Conservation (phyloP, 805 yeast genomes). For the Yamadazyma takamatsuzukensis region DNA sequence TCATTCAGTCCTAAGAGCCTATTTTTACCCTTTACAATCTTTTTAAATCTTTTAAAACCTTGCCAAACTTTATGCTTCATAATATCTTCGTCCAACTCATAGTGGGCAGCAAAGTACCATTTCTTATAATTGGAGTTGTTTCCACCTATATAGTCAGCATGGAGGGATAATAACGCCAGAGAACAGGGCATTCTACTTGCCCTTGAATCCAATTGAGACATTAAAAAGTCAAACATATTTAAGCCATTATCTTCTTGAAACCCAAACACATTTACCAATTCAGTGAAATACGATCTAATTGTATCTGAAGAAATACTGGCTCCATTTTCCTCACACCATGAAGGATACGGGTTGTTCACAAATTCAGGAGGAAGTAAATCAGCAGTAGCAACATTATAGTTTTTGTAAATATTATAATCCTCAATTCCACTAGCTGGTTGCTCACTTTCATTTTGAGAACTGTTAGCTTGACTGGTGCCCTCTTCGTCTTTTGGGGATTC, state of each 20-base stretch:
- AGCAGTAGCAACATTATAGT: slow-evolving; percentile 5
- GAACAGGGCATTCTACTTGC: slow-evolving; percentile 73
- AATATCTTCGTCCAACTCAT: slow-evolving; percentile 64
- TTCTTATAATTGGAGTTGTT: slow-evolving; percentile 79
- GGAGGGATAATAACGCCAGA: slow-evolving; percentile 70
- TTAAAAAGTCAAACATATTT: slow-evolving; percentile 78
- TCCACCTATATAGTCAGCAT: slow-evolving; percentile 92
- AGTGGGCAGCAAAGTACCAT: slow-evolving; percentile 89
- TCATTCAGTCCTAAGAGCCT: slow-evolving; percentile 20
- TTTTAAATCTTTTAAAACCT: slow-evolving; percentile 14
- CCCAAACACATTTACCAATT: slow-evolving; percentile 65
- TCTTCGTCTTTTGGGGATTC: background rate
- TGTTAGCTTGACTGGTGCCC: background rate
- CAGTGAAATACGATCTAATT: slow-evolving; percentile 57
- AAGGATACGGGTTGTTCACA: slow-evolving; percentile 7
- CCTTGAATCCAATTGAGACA: slow-evolving; percentile 82
- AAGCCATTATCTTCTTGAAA: slow-evolving; percentile 76
- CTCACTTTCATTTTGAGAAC: background rate
- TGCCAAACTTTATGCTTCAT: slow-evolving; percentile 13
- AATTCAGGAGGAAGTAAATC: background rate
- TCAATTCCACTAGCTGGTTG: background rate
- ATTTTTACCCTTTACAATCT: slow-evolving; percentile 32
- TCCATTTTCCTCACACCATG: slow-evolving; percentile 26
- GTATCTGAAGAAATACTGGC: slow-evolving; percentile 35
- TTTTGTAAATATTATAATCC: slow-evolving; percentile 8